Conservation (phyloP, 2,329 filamentous ascomycete species). For the Geosmithia flava region DNA sequence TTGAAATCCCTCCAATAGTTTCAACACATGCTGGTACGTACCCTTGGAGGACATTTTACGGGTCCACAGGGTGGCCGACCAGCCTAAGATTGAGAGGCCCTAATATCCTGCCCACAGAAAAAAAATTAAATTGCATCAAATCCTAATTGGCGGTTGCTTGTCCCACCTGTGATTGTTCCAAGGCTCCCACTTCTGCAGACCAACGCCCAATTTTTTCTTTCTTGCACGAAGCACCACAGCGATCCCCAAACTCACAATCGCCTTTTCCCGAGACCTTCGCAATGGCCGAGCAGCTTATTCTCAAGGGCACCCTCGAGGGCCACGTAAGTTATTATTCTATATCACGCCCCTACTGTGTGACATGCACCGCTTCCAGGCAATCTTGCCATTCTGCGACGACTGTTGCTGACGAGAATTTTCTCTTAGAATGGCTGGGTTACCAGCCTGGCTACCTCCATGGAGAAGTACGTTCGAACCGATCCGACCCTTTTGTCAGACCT, state of each 20-base stretch:
- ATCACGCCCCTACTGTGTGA: background rate
- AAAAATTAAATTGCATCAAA: conserved; percentile 18
- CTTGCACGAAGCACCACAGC: background rate
- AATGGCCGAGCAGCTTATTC: conserved; percentile 91
- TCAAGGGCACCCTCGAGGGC: conserved; percentile 95
- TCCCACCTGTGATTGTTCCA: background rate
- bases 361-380: background rate
- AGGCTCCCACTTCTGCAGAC: conserved; percentile 12
- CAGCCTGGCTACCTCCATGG: conserved; percentile 93
- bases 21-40: too few relatives aligned
- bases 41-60: too few relatives aligned
- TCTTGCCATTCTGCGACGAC: background rate
- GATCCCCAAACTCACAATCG: background rate
- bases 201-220: background rate
- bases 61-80: too few relatives aligned
- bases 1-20: too few relatives aligned
- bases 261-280: conserved; percentile 16
- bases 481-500: background rate
- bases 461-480: conserved; percentile 59
- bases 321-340: conserved; percentile 49
- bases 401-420: conserved; percentile 7
- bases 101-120: conserved; percentile 41
- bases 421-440: conserved; percentile 90
- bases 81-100: conserved; percentile 20
- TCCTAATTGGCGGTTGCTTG: conserved; percentile 15